phyloP scores from a whole-genome alignment of 2,329 filamentous ascomycete genomes.

The Calonectria hongkongensis region DNA sequence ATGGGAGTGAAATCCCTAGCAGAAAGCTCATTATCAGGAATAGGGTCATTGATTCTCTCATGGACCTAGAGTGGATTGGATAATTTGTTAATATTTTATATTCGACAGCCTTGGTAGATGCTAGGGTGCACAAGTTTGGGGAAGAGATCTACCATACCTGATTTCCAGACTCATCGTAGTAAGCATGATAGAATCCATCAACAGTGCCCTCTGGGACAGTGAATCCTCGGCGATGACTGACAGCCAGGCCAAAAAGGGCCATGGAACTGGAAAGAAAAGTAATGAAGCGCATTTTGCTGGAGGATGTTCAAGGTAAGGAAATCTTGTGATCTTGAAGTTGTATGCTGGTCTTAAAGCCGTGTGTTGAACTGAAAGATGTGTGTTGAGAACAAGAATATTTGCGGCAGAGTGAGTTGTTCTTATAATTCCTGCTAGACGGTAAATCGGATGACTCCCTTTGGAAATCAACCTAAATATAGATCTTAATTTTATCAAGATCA shows the following conservation, averaged over 20 bases:
- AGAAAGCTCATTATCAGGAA: slow-evolving; percentile 5
- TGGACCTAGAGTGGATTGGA: slow-evolving; percentile 5
- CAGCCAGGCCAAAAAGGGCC: slow-evolving; percentile 8
- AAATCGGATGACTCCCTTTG: not conserved
- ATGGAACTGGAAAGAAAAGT: slow-evolving; percentile 1
- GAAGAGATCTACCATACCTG: slow-evolving; percentile 6
- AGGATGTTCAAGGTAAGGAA: not conserved
- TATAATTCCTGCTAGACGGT: not conserved
- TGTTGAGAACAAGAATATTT: not conserved
- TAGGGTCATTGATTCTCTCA: slow-evolving; percentile 3
- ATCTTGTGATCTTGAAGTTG: not conserved
- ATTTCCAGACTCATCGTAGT: slow-evolving; percentile 15
- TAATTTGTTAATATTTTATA: not conserved
- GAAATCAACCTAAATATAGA: not conserved
- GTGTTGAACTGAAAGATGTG: not conserved
- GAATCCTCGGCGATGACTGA: not conserved
- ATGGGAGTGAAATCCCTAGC: slow-evolving; percentile 11
- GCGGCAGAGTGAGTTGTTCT: not conserved
- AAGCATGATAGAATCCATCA: slow-evolving; percentile 16
- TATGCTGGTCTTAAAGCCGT: too few species aligned
- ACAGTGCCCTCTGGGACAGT: slow-evolving; percentile 10
- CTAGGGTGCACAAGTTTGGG: not conserved
- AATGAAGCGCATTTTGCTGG: not conserved
- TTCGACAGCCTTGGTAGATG: not conserved
- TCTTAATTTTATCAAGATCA: not conserved